phyloP scores from a whole-genome alignment of 805 yeast genomes.

The Jamesozyma piceae region DNA sequence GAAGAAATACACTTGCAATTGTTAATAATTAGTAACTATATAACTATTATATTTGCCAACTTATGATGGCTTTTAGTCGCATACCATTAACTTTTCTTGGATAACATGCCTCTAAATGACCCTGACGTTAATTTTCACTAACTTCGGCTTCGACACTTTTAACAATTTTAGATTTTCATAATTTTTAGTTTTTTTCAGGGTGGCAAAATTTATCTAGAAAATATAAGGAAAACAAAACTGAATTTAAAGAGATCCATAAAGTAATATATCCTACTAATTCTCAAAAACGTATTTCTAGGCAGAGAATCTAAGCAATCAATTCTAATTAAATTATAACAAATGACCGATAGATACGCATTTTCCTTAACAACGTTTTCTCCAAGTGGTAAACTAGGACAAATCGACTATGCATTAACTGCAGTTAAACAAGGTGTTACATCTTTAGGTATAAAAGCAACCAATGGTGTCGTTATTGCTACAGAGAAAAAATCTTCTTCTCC shows the following conservation, averaged over 20 bases:
- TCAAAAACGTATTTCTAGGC: too few relatives aligned
- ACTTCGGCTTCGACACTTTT: not conserved
- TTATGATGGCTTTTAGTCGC: too few relatives aligned
- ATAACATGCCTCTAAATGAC: not conserved
- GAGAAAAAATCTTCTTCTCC: slow-evolving; percentile 83
- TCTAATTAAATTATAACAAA: slow-evolving; percentile 21
- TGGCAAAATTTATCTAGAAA: slow-evolving; percentile 3
- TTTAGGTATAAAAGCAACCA: slow-evolving; percentile 86
- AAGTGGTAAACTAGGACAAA: slow-evolving; percentile 95
- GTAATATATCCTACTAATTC: too few relatives aligned
- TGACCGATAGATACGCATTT: slow-evolving; percentile 98
- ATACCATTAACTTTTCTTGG: too few relatives aligned
- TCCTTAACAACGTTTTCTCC: slow-evolving; percentile 97
- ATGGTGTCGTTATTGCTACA: slow-evolving; percentile 94
- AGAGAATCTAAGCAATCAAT: not conserved
- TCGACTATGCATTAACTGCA: slow-evolving; percentile 94
- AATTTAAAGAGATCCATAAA: not conserved
- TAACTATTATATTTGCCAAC: too few relatives aligned
- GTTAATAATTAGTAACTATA: too few relatives aligned
- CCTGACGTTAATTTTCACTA: not conserved
- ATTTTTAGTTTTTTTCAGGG: not conserved
- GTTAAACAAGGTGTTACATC: slow-evolving; percentile 98
- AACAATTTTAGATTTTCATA: not conserved
- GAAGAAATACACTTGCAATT: too few relatives aligned
- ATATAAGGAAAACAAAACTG: not conserved